Evolutionary conservation across 176 grass and related monocot genomes (phyloP).

Genomic region (Calamus simplicifolius): DNA sequence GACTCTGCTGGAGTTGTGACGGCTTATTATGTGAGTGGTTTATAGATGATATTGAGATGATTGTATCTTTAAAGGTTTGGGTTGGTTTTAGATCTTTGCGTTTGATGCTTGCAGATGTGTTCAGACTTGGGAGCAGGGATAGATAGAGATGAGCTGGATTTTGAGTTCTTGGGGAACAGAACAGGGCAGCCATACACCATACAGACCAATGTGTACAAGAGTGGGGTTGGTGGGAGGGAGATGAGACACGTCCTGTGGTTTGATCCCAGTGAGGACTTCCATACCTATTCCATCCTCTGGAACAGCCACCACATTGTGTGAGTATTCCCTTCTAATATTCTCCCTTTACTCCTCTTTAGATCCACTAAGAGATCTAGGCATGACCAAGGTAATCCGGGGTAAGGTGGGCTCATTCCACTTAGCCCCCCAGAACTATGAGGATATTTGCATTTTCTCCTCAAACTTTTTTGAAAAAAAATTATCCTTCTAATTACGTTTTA

Average conservation of each 20-base stretch:
- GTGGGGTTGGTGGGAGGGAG: constrained; percentile 78
- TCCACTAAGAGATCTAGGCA: background rate
- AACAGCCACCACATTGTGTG: constrained; percentile 86
- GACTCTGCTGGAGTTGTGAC: constrained; percentile 97
- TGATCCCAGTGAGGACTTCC: constrained; percentile 85
- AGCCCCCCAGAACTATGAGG: no score
- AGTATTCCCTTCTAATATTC: constrained; percentile 9
- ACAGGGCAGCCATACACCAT: constrained; percentile 86
- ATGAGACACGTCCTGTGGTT: constrained; percentile 98
- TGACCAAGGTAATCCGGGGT: no score
- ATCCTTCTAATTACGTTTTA: no score
- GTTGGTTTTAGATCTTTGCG: background rate
- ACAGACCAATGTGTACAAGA: constrained; percentile 91
- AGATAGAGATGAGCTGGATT: constrained; percentile 80
- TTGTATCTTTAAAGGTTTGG: no score
- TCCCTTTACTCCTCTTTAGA: background rate
- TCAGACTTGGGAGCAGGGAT: constrained; percentile 70
- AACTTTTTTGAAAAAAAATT: no score
- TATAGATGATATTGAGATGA: background rate
- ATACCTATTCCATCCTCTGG: constrained; percentile 89
- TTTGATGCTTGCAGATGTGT: constrained; percentile 60
- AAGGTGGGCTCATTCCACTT: no score
- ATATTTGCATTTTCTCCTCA: no score
- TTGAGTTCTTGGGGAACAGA: constrained; percentile 98
- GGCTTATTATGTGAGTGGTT: constrained; percentile 63